Conservation (phyloP, 2,329 filamentous ascomycete genomes). For the Westerdykella aurantiaca region DNA sequence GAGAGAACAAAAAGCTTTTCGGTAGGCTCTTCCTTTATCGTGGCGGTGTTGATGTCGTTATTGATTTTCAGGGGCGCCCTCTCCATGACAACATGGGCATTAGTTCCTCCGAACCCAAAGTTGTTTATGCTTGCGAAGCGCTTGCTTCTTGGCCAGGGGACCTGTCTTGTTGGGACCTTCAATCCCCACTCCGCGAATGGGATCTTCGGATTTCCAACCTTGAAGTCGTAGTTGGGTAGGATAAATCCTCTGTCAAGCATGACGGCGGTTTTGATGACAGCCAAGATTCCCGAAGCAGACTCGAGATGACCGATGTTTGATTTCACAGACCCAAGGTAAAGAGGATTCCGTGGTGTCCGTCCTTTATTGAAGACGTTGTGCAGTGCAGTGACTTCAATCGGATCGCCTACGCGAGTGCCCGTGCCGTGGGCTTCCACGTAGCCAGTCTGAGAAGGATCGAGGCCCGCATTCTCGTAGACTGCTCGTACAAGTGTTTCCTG, state of each 20-base stretch:
- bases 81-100: constrained; percentile 25
- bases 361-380: constrained; percentile 18
- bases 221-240: constrained; percentile 35
- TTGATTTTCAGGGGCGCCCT: constrained; percentile 10
- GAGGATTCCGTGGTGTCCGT: constrained; percentile 13
- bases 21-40: constrained; percentile 16
- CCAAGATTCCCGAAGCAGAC: constrained; percentile 23
- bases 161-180: constrained; percentile 12
- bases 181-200: constrained; percentile 19
- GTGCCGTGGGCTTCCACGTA: constrained; percentile 43
- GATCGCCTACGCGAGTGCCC: constrained; percentile 48
- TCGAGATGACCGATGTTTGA: constrained; percentile 33
- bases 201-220: constrained; percentile 30
- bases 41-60: constrained; percentile 6
- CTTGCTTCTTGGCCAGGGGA: constrained; percentile 21
- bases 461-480: constrained; percentile 17
- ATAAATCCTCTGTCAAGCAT: constrained; percentile 38
- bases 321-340: constrained; percentile 27
- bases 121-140: constrained; percentile 43
- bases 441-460: constrained; percentile 20
- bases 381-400: constrained; percentile 24
- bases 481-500: constrained; percentile 16
- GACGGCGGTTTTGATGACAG: constrained; percentile 38
- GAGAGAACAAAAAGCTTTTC: constrained; percentile 17
- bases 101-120: constrained; percentile 44